These are phyloP conservation scores for Pisolithus microcarpus DNA, from an alignment of 768 basidiomycete genomes.

Conservation along the genomic window DNA sequence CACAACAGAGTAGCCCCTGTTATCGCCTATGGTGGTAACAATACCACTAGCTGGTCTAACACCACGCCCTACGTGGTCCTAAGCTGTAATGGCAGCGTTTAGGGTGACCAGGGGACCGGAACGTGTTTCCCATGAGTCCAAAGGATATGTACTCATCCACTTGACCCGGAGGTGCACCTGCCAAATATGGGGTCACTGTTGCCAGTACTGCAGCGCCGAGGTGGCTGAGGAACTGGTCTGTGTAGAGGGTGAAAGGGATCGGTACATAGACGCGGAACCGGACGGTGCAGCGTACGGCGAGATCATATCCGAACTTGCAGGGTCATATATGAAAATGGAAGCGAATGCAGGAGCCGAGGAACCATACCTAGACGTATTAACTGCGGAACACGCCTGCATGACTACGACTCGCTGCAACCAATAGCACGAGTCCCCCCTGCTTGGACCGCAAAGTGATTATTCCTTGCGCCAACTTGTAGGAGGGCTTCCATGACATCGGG, in stretches of 20 bases:
- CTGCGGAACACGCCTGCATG: not conserved
- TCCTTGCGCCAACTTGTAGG: conserved; percentile 52
- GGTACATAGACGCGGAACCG: conserved; percentile 21
- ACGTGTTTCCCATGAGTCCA: conserved; percentile 6
- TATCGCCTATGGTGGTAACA: conserved; percentile 5
- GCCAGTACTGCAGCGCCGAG: not conserved
- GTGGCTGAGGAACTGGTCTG: conserved; percentile 20
- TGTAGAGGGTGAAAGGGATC: conserved; percentile 30
- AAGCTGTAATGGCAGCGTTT: conserved; percentile 46
- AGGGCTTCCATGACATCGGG: conserved; percentile 59
- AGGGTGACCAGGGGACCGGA: conserved; percentile 15
- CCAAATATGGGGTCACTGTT: conserved; percentile 5
- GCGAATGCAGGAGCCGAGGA: conserved; percentile 39
- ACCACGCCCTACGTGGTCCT: conserved; percentile 36
- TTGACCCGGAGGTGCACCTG: conserved; percentile 3
- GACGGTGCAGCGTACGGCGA: conserved; percentile 33
- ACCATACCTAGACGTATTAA: conserved; percentile 28
- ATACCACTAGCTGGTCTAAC: conserved; percentile 3
- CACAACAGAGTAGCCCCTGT: not conserved
- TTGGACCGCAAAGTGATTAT: conserved; percentile 68
- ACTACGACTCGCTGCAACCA: conserved; percentile 57
- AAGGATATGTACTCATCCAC: conserved; percentile 8
- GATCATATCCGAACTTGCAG: conserved; percentile 32
- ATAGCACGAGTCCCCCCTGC: conserved; percentile 55
- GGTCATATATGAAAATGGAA: conserved; percentile 47